phyloP scores from a whole-genome alignment of 306 rosid species.

The Canavalia gladiata region DNA sequence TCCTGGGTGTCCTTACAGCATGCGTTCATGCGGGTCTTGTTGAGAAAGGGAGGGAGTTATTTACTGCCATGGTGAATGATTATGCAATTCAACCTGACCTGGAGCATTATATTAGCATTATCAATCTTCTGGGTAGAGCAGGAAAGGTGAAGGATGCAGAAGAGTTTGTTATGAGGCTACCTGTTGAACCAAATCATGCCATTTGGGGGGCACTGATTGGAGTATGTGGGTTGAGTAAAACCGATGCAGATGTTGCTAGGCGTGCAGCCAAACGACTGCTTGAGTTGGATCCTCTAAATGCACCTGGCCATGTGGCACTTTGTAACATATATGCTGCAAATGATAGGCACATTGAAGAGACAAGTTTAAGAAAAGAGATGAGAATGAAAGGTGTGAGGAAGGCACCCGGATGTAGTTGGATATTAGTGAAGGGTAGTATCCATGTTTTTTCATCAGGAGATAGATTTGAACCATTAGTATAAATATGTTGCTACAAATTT shows the following conservation, averaged over 20 bases:
- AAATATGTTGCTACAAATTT: slow-evolving; percentile 47
- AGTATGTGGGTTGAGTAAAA: slow-evolving; percentile 60
- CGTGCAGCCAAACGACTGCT: slow-evolving; percentile 66
- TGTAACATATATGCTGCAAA: slow-evolving; percentile 75
- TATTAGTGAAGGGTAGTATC: slow-evolving; percentile 61
- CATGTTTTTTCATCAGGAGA: slow-evolving; percentile 64
- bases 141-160: slow-evolving; percentile 74
- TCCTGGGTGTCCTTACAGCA: slow-evolving; percentile 74
- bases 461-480: slow-evolving; percentile 49
- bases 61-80: slow-evolving; percentile 57
- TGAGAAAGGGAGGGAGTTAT: slow-evolving; percentile 62
- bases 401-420: slow-evolving; percentile 86
- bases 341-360: slow-evolving; percentile 59
- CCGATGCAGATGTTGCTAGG: slow-evolving; percentile 58
- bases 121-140: slow-evolving; percentile 79
- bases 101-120: slow-evolving; percentile 74
- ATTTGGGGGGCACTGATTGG: slow-evolving; percentile 85
- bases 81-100: slow-evolving; percentile 67
- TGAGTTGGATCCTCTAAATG: slow-evolving; percentile 74
- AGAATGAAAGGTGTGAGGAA: slow-evolving; percentile 72
- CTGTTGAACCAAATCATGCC: slow-evolving; percentile 64
- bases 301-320: slow-evolving; percentile 72
- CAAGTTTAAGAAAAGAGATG: slow-evolving; percentile 73
- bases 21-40: slow-evolving; percentile 77
- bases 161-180: slow-evolving; percentile 69